Conservation (phyloP, 306 rosid genomes). For the Medicago lupulina region DNA sequence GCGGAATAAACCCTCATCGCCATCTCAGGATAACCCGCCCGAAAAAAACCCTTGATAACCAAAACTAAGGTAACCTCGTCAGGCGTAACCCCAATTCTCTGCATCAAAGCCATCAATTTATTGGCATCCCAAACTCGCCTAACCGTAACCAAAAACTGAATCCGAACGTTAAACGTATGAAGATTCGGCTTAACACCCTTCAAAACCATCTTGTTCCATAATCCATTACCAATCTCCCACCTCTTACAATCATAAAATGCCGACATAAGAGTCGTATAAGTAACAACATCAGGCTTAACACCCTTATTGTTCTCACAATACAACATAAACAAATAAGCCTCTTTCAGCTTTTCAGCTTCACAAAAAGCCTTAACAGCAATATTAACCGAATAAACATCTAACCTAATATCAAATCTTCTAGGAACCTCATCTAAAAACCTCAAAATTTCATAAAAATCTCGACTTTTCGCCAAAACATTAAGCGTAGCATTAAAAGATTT, state of each 20-base stretch:
- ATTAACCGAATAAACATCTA: constrained; percentile 63
- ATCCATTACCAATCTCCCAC: constrained; percentile 70
- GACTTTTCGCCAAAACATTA: constrained; percentile 58
- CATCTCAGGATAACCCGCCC: constrained; percentile 65
- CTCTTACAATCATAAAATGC: constrained; percentile 60
- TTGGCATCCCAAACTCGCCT: constrained; percentile 82
- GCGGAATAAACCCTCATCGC: constrained; percentile 69
- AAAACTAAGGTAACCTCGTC: constrained; percentile 76
- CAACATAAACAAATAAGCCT: constrained; percentile 65
- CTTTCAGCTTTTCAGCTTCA: constrained; percentile 48
- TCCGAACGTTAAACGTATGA: constrained; percentile 74
- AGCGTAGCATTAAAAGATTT: constrained; percentile 78
- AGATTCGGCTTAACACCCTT: constrained; percentile 70
- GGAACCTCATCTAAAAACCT: constrained; percentile 42
- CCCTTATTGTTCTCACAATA: constrained; percentile 56
- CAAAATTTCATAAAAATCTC: constrained; percentile 45
- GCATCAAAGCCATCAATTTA: constrained; percentile 59
- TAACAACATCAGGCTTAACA: constrained; percentile 67
- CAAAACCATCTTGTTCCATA: constrained; percentile 80
- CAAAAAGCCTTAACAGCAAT: constrained; percentile 68
- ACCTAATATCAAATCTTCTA: constrained; percentile 47
- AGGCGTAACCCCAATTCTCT: constrained; percentile 53
- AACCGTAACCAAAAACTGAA: constrained; percentile 56
- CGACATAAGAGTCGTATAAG: constrained; percentile 72
- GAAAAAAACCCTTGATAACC: constrained; percentile 77